Conservation (phyloP, 257 asterid species). For the Solanum microdontum region DNA sequence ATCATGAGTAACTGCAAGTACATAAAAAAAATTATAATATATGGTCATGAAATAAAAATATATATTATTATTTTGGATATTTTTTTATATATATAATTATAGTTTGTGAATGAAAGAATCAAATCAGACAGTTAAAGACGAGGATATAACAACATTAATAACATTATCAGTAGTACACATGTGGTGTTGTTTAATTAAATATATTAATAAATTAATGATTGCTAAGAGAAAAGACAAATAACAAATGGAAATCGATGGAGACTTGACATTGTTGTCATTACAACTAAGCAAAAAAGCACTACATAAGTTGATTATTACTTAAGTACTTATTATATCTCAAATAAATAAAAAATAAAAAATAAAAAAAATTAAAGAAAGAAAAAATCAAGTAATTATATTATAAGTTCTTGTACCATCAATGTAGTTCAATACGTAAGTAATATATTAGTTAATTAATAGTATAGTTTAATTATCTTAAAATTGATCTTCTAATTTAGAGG, state of each 20-base stretch:
- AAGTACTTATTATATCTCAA: too few species aligned
- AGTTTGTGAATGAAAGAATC: background rate
- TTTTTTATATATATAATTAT: background rate
- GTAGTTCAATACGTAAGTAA: too few species aligned
- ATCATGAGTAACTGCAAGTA: background rate
- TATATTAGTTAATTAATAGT: too few species aligned
- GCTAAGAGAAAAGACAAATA: background rate
- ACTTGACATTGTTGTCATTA: background rate
- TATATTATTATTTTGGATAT: background rate
- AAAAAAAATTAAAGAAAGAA: too few species aligned
- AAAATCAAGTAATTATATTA: too few species aligned
- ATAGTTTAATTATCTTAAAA: background rate
- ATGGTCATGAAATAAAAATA: background rate
- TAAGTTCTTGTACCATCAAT: too few species aligned
- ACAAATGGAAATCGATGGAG: background rate
- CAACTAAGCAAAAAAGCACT: background rate
- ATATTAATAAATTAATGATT: background rate
- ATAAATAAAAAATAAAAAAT: too few species aligned
- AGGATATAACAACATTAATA: background rate
- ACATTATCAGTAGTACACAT: background rate
- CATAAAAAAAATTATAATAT: background rate
- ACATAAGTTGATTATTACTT: background rate
- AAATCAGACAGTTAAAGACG: background rate
- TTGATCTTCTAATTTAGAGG: background rate
- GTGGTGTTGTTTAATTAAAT: background rate